These are phyloP conservation scores for Angophora floribunda DNA, from an alignment of 345 rosid genomes.

Conservation along the genomic window DNA sequence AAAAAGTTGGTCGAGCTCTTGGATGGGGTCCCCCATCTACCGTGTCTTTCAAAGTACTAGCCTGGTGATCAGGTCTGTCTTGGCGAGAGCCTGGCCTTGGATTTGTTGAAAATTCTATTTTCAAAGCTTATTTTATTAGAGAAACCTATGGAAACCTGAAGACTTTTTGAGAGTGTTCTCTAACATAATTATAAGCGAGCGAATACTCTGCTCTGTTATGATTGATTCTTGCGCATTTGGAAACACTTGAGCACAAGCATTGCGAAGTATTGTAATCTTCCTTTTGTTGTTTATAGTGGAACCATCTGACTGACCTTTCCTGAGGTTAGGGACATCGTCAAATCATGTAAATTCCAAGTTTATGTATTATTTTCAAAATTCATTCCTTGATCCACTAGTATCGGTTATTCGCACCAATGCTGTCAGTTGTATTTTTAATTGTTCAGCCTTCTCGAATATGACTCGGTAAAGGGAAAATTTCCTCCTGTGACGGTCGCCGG, in stretches of 20 bases:
- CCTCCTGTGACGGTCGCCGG: not conserved
- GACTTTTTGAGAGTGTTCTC: not conserved
- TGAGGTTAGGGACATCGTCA: not conserved
- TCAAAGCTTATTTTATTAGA: not conserved
- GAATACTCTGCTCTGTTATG: not conserved
- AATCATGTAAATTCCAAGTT: not conserved
- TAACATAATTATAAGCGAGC: not conserved
- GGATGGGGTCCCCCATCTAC: not conserved
- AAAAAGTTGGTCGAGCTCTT: not conserved
- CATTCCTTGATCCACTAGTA: no score
- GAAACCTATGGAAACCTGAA: not conserved
- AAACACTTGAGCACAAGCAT: not conserved
- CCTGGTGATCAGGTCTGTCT: not conserved
- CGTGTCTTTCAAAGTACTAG: not conserved
- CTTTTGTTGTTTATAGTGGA: fast-evolving
- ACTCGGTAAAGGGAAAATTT: no score
- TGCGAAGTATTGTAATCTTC: not conserved
- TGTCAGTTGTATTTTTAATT: no score
- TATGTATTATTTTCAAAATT: not conserved
- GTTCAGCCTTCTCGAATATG: not conserved
- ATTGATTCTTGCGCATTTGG: not conserved
- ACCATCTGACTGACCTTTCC: not conserved
- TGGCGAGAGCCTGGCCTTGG: not conserved
- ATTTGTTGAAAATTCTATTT: not conserved
- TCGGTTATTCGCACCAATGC: no score